Base-by-base conservation (phyloP, 768 basidiomycete genomes). In the Lanmaoa rubissima region DNA sequence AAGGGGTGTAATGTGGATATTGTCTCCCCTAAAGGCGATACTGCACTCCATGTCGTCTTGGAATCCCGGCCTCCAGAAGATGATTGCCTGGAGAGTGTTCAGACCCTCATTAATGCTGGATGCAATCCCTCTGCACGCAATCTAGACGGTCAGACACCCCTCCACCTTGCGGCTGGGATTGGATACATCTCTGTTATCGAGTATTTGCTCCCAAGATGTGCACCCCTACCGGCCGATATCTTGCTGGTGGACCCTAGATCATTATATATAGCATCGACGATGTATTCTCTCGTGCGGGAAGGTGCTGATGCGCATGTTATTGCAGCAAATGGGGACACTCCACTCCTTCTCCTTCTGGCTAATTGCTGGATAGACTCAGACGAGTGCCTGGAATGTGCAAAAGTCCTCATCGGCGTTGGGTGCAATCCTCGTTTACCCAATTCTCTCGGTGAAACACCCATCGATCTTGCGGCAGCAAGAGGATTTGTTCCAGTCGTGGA, bases 31-130 rank as follows among this genome's bases (percentile, higher is more conserved):
- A 6, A 7, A 0, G 54, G 34, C 5, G 21, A 56, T 14, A 56
- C 48, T 11, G 16, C 49, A n/a, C 44, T 61, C 5, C 59, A 62
- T 32, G 6, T 13, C 19, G 7, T 17, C 7, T 7, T 49, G 2
- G 4, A 34, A 2, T 4, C 14, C 35, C 1, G 5, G 16, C 19
- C 7, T 21, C 19, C 32, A 44, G 41, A 46, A 35, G 1, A n/a
- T 17, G 51, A 39, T 11, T 7, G 32, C 12, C 19, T 53, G 26
- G 26, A 53, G 36, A 28, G 36, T 14, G 26, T 49, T 14, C 35
- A 31, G 34, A 12, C 34, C 21, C 51, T 60, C 26, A 7, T 55
- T 1, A 34, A 50, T n/a, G 53, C 57, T 3, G 60, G 60, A 9
- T 54, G 60, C 21, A 36, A 52, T 35, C 41, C 52, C 0, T 39